Evolutionary conservation across 352 stramenopile genomes (phyloP).

Genomic region (Phytophthora fragariaefolia): DNA sequence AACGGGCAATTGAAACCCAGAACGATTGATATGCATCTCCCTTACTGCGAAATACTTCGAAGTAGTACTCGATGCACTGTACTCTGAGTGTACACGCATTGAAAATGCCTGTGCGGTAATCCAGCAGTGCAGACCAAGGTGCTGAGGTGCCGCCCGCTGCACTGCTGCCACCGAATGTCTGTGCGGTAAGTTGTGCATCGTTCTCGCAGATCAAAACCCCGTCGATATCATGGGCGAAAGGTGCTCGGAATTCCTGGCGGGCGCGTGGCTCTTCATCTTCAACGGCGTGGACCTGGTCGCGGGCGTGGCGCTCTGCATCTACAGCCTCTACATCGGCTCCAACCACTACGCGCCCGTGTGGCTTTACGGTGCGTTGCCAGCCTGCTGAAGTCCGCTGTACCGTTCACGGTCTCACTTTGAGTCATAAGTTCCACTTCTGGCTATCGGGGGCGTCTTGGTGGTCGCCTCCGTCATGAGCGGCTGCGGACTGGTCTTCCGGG

Average conservation of each 20-base stretch:
- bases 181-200: neutral
- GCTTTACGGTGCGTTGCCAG: slow-evolving; percentile 59
- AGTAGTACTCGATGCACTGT: too few species aligned
- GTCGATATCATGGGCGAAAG: slow-evolving; percentile 29
- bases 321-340: slow-evolving; percentile 70
- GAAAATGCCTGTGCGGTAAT: too few species aligned
- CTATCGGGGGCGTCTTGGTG: slow-evolving; percentile 58
- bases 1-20: too few species aligned
- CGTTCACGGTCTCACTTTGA: slow-evolving; percentile 3
- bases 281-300: slow-evolving; percentile 79
- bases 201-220: neutral
- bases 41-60: too few species aligned
- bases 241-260: slow-evolving; percentile 56
- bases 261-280: slow-evolving; percentile 74
- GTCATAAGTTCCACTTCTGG: slow-evolving; percentile 56
- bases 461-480: slow-evolving; percentile 67
- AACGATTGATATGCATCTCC: too few species aligned
- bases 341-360: slow-evolving; percentile 73
- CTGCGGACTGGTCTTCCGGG: slow-evolving; percentile 59
- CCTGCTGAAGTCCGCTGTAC: neutral
- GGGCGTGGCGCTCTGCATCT: slow-evolving; percentile 62
- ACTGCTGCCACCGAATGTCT: slow-evolving; percentile 19
- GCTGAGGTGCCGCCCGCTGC: too few species aligned
- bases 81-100: too few species aligned
- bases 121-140: too few species aligned